phyloP scores from a whole-genome alignment of 2,329 filamentous ascomycete genomes.

The Verticillium tricorpus region DNA sequence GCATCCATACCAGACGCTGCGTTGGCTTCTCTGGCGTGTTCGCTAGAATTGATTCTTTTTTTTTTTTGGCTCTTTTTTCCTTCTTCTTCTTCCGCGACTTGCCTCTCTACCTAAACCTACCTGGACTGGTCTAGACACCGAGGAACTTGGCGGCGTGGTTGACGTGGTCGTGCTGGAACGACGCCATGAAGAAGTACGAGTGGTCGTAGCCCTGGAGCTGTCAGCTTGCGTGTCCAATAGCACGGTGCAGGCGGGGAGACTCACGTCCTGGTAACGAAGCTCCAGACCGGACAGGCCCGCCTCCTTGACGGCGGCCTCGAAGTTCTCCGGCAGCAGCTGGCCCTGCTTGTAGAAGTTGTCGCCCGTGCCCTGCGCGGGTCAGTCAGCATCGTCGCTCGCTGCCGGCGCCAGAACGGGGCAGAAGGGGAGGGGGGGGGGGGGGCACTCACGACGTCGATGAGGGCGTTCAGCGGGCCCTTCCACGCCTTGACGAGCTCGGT shows the following conservation, averaged over 20 bases:
- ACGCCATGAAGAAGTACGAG: conserved; percentile 94
- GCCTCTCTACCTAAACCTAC: neutral
- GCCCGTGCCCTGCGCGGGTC: conserved; percentile 63
- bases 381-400: neutral
- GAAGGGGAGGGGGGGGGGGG: neutral
- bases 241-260: conserved; percentile 16
- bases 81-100: neutral
- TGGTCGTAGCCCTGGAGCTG: conserved; percentile 72
- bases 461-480: conserved; percentile 65
- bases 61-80: neutral
- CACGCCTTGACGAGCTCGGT: conserved; percentile 80
- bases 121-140: conserved; percentile 21
- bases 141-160: conserved; percentile 87
- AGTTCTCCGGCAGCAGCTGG: conserved; percentile 91
- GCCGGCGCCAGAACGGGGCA: neutral
- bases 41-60: neutral
- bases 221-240: neutral
- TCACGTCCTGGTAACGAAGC: conserved; percentile 74
- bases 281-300: conserved; percentile 68
- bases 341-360: conserved; percentile 96
- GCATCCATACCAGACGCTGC: neutral
- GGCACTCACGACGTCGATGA: conserved; percentile 77
- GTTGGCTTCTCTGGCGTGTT: neutral
- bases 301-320: conserved; percentile 73
- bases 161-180: conserved; percentile 86